Evolutionary conservation across 352 stramenopile genomes (phyloP), one percentile per base, ranked within the genome.

Genomic region (Elongisporangium prolatum): DNA sequence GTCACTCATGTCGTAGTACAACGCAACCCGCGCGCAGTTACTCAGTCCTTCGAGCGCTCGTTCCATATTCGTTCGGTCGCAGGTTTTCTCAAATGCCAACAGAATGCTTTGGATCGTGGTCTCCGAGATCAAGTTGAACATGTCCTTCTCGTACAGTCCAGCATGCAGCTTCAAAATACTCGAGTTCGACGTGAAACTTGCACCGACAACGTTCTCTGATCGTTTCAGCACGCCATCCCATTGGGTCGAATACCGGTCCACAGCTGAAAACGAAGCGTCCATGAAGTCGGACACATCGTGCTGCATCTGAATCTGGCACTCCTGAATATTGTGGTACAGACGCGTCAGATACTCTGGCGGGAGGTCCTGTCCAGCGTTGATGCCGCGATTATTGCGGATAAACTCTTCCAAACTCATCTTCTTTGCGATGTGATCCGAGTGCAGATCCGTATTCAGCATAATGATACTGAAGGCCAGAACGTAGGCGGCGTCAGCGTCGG

Each of bases 381-480:
- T 95, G 11, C 86, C 86, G 4, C 84, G 81, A 59, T 96, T 96
- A 56, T 96, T 96, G 51, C 84, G 77, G 21, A 96, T 47, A 64
- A 96, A 96, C 67, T 94, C 86, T 44, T 96, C 84, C 8, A 91
- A 40, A 1, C 74, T 93, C 86, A 96, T 96, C 53, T 96, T 96
- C 67, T 93, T 93, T 5, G 77, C 69, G 44, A 96, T 93, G 47
- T 94, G 81, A 25, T 93, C 82, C 57, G 78, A 98, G 71, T 99
- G 97, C 60, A 99, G 67, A 62, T 99, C 97, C n/a, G 96, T 99
- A 73, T 99, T 99, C 21, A 99, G 79, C 96, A 99, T 99, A 54
- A 99, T 99, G 61, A 99, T 98, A 48, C 96, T 97, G 80, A 99
- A 99, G 10, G 96, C 91, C 25, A 99, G 72, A 21, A 99, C 85